Evolutionary conservation across 805 yeast genomes (phyloP).

Genomic region (Saturnispora saitoi): DNA sequence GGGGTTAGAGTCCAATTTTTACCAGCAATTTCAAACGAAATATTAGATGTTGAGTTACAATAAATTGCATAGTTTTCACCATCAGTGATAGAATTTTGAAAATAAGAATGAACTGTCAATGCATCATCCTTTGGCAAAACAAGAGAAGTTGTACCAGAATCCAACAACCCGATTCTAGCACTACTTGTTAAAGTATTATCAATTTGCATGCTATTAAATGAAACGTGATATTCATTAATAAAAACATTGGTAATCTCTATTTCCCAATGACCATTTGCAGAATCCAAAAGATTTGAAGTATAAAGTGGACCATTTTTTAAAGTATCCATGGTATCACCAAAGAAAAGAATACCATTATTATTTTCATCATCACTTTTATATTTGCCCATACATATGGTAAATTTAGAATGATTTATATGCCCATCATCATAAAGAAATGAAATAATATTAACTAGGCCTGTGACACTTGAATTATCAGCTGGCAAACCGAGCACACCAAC

Average conservation of each 20-base stretch:
- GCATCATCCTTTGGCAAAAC: constrained; percentile 52
- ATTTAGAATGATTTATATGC: constrained; percentile 31
- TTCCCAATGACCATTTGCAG: constrained; percentile 42
- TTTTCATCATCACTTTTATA: constrained; percentile 16
- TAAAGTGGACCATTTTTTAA: constrained; percentile 35
- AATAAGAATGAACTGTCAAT: constrained; percentile 41
- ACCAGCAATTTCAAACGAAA: constrained; percentile 37
- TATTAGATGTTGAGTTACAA: constrained; percentile 39
- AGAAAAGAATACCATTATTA: constrained; percentile 35
- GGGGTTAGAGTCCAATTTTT: constrained; percentile 38
- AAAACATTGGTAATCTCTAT: constrained; percentile 32
- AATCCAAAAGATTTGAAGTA: constrained; percentile 30
- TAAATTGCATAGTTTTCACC: constrained; percentile 55
- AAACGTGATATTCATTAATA: constrained; percentile 28
- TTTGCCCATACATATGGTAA: constrained; percentile 39
- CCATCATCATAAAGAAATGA: constrained; percentile 29
- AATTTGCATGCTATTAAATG: constrained; percentile 26
- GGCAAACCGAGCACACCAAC: constrained; percentile 59
- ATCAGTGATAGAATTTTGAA: constrained; percentile 43
- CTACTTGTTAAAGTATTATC: constrained; percentile 13
- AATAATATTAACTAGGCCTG: constrained; percentile 33
- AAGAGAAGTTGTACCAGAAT: constrained; percentile 60
- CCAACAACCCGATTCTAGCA: constrained; percentile 42
- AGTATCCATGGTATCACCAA: constrained; percentile 33
- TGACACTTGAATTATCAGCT: constrained; percentile 30